These are phyloP conservation scores for Lolium perenne DNA, from an alignment of 176 grass and related monocot genomes.

Conservation along the genomic window DNA sequence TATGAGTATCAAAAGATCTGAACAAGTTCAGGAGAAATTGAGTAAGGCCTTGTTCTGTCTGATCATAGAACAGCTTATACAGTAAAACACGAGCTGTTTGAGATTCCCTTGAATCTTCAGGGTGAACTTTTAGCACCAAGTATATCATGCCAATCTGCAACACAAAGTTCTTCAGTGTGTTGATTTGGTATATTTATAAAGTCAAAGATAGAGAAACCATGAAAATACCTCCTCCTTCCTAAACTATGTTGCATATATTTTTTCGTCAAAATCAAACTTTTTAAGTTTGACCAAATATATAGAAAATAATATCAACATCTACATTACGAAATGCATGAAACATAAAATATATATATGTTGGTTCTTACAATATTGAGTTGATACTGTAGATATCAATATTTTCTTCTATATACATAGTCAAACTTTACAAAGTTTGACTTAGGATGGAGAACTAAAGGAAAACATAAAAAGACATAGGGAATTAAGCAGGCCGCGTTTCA, in stretches of 20 bases:
- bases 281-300: neutral
- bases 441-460: neutral
- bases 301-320: neutral
- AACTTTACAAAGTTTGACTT: neutral
- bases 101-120: slow-evolving; percentile 82
- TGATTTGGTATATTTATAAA: slow-evolving; percentile 2
- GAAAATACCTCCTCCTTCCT: neutral
- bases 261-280: neutral
- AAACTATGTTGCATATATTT: neutral
- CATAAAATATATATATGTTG: neutral
- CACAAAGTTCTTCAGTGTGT: slow-evolving; percentile 18
- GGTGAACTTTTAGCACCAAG: slow-evolving; percentile 84
- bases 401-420: too few species aligned
- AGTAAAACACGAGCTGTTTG: slow-evolving; percentile 85
- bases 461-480: neutral
- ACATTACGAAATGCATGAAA: neutral
- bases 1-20: slow-evolving; percentile 89
- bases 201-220: slow-evolving; percentile 1
- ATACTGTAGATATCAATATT: neutral
- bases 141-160: slow-evolving; percentile 93
- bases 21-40: slow-evolving; percentile 89
- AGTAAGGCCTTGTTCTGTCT: slow-evolving; percentile 91
- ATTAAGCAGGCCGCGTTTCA: slow-evolving; percentile 22
- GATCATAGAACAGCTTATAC: slow-evolving; percentile 98
- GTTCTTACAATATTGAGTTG: neutral